Evolutionary conservation across 2,329 filamentous ascomycete genomes (phyloP).

Genomic region (Teratosphaeriaceae sp.): DNA sequence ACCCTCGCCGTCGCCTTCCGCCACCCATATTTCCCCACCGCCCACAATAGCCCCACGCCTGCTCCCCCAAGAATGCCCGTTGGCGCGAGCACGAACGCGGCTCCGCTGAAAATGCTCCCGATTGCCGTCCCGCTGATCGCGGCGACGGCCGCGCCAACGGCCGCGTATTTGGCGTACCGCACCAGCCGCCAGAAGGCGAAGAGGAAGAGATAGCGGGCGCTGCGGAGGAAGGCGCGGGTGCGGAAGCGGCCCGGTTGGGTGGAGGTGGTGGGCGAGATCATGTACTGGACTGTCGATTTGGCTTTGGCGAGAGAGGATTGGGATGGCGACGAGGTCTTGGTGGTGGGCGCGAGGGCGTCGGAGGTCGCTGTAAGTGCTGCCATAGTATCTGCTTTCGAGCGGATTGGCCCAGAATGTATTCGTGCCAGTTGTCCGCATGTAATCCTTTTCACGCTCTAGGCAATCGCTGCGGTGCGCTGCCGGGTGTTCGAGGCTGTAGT

Average conservation of each 20-base stretch:
- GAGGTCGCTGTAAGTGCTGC: background rate
- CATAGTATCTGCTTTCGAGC: too few species aligned
- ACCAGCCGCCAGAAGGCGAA: constrained; percentile 39
- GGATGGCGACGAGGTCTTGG: too few species aligned
- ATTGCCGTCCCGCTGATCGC: constrained; percentile 33
- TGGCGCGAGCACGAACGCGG: constrained; percentile 37
- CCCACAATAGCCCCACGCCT: constrained; percentile 33
- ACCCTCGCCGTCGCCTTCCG: constrained; percentile 28
- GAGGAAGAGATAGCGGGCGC: constrained; percentile 31
- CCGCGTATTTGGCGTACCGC: constrained; percentile 39
- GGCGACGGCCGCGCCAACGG: constrained; percentile 34
- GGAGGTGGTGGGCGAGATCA: constrained; percentile 29
- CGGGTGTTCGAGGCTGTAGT: background rate
- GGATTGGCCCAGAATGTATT: too few species aligned
- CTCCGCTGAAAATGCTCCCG: constrained; percentile 32
- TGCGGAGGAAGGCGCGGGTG: constrained; percentile 34
- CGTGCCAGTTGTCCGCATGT: background rate
- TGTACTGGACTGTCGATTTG: constrained; percentile 29
- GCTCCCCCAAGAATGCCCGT: constrained; percentile 35
- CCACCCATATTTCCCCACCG: constrained; percentile 31
- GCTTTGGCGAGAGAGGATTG: constrained; percentile 12
- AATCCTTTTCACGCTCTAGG: background rate
- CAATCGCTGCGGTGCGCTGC: background rate
- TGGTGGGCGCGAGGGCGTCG: background rate
- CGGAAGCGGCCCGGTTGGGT: constrained; percentile 29